Evolutionary conservation across 1,139 yeast genomes (phyloP).

Genomic region (Debaryomyces udenii): DNA sequence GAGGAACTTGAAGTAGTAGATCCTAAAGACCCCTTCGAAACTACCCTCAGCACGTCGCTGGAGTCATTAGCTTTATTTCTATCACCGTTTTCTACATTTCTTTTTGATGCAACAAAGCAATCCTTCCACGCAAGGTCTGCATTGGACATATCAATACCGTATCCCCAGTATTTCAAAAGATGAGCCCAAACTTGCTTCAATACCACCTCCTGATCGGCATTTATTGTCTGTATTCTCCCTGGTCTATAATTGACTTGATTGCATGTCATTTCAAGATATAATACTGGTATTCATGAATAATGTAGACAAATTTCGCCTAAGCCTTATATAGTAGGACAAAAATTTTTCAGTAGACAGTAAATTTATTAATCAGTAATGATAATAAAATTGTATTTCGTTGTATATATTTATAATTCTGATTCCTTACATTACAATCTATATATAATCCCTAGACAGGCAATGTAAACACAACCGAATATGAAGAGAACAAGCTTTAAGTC

Average conservation of each 20-base stretch:
- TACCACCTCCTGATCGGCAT: conserved; percentile 43
- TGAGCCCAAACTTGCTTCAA: conserved; percentile 49
- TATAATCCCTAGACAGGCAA: too few relatives aligned
- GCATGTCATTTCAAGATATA: neutral
- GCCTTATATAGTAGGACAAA: too few relatives aligned
- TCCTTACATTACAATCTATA: too few relatives aligned
- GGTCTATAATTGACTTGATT: conserved; percentile 27
- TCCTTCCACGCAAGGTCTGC: conserved; percentile 37
- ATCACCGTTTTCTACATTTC: conserved; percentile 11
- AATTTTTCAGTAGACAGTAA: too few relatives aligned
- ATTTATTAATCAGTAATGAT: too few relatives aligned
- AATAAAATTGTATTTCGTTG: too few relatives aligned
- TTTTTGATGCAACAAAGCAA: conserved; percentile 36
- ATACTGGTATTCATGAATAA: too few relatives aligned
- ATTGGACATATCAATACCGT: conserved; percentile 33
- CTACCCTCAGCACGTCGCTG: conserved; percentile 30
- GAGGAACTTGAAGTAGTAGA: conserved; percentile 34
- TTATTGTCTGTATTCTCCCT: conserved; percentile 46
- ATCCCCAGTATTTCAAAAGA: conserved; percentile 41
- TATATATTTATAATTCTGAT: too few relatives aligned
- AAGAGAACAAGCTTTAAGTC: neutral
- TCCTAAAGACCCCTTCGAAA: conserved; percentile 30
- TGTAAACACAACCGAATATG: too few relatives aligned
- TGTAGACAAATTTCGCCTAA: too few relatives aligned
- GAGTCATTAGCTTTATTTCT: conserved; percentile 24